These are phyloP conservation scores for Tetrahymena thermophila DNA, from an alignment of 73 alveolate species.

Conservation along the genomic window DNA sequence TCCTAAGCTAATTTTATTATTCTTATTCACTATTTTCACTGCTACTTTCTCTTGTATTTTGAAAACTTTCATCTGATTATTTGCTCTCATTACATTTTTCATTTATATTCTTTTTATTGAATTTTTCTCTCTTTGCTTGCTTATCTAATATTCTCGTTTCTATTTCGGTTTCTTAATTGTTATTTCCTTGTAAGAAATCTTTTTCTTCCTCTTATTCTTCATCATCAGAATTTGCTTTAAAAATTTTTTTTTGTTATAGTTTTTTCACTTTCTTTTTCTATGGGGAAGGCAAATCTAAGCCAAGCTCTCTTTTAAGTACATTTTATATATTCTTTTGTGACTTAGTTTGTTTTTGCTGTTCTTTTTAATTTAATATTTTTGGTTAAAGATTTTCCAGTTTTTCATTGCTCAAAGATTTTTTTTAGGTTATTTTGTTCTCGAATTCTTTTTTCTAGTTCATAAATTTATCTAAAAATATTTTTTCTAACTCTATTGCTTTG, in stretches of 20 bases:
- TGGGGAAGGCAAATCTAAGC: not conserved
- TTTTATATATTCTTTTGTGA: not conserved
- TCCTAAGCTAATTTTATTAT: not conserved
- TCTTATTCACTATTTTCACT: not conserved
- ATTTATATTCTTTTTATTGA: too few species aligned
- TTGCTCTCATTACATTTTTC: not conserved
- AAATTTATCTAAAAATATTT: not conserved
- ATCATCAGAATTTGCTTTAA: not conserved
- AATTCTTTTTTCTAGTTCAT: not conserved
- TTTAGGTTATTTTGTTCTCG: not conserved
- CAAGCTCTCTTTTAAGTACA: not conserved
- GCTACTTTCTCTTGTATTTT: not conserved
- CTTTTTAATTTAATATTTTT: not conserved
- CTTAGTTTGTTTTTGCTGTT: not conserved
- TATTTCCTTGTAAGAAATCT: not conserved
- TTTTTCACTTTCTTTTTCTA: not conserved
- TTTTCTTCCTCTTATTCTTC: not conserved
- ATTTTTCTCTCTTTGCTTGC: not conserved
- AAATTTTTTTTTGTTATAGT: not conserved
- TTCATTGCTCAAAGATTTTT: not conserved
- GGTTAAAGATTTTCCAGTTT: not conserved
- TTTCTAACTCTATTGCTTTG: not conserved
- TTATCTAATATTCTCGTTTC: not conserved
- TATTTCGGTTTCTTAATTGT: not conserved
- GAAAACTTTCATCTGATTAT: not conserved